Conservation (phyloP, 2,329 filamentous ascomycete species). For the Pseudocercospora musae region DNA sequence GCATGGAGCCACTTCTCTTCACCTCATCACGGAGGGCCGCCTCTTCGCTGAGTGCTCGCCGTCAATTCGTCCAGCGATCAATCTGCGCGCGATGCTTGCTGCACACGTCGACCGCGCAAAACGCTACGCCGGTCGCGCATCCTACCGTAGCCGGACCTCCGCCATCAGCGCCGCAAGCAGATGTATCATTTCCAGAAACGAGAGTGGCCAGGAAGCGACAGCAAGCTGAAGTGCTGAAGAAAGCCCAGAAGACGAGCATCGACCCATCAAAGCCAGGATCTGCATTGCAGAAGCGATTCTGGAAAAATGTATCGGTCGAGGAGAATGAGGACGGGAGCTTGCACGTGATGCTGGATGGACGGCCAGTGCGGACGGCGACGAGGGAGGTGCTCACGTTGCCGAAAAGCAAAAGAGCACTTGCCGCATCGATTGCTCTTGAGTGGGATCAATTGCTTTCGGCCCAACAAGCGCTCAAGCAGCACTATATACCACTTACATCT, state of each 20-base stretch:
- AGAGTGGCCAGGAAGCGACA: slow-evolving; percentile 48
- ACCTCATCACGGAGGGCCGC: slow-evolving; percentile 25
- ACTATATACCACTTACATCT: slow-evolving; percentile 87
- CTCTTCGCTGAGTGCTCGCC: slow-evolving; percentile 34
- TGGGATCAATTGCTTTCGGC: slow-evolving; percentile 84
- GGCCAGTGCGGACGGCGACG: slow-evolving; percentile 73
- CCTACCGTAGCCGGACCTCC: slow-evolving; percentile 59
- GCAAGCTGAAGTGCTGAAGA: slow-evolving; percentile 49
- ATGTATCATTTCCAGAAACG: slow-evolving; percentile 47
- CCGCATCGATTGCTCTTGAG: slow-evolving; percentile 81
- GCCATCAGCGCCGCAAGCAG: slow-evolving; percentile 54
- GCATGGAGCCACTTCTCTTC: slow-evolving; percentile 22
- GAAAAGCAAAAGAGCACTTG: slow-evolving; percentile 72
- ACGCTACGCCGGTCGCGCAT: slow-evolving; percentile 55
- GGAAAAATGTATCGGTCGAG: slow-evolving; percentile 75
- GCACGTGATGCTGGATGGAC: slow-evolving; percentile 70
- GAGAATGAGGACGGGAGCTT: slow-evolving; percentile 59
- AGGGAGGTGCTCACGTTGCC: slow-evolving; percentile 72
- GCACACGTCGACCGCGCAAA: slow-evolving; percentile 42
- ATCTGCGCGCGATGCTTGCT: slow-evolving; percentile 40
- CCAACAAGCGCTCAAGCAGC: slow-evolving; percentile 78
- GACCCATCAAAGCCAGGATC: slow-evolving; percentile 46
- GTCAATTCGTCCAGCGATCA: slow-evolving; percentile 12
- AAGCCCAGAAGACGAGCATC: slow-evolving; percentile 44
- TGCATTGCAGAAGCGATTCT: slow-evolving; percentile 71